Conservation (phyloP, 768 basidiomycete genomes). For the Pulveroboletus sp. region DNA sequence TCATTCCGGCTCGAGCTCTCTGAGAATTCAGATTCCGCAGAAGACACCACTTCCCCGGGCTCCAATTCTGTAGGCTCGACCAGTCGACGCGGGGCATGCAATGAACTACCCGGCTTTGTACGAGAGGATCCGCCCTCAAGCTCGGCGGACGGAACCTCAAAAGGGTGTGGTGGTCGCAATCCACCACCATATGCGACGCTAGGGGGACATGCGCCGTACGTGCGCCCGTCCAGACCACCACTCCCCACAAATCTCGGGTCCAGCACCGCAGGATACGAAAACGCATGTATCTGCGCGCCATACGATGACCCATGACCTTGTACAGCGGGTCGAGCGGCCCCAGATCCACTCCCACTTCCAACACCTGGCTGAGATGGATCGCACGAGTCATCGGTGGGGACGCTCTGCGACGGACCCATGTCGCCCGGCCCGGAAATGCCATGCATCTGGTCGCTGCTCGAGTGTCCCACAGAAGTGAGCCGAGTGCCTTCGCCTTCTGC, state of each 20-base stretch:
- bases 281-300: background rate
- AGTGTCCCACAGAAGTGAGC: background rate
- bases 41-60: conserved; percentile 27
- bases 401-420: conserved; percentile 17
- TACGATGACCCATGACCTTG: conserved; percentile 1
- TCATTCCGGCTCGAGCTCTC: conserved; percentile 22
- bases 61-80: conserved; percentile 15
- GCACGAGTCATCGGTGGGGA: conserved; percentile 8
- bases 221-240: background rate
- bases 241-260: conserved; percentile 11
- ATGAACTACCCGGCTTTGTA: background rate
- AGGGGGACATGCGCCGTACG: background rate
- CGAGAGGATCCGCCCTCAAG: conserved; percentile 7
- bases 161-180: background rate
- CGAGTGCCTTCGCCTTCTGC: conserved; percentile 13
- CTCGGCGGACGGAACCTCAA: background rate
- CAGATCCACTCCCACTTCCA: conserved; percentile 18
- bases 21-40: conserved; percentile 23
- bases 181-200: background rate
- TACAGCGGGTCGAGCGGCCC: conserved; percentile 9
- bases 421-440: conserved; percentile 14
- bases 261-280: conserved; percentile 11
- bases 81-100: background rate
- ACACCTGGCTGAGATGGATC: conserved; percentile 18
- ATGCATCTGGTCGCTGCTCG: conserved; percentile 16